Percentiles rank a stretch among this genome's conserved stretches.
These are phyloP conservation scores for Hypoxylon sp. DNA, from an alignment of 2,329 filamentous ascomycete species.

Conservation along the genomic window DNA sequence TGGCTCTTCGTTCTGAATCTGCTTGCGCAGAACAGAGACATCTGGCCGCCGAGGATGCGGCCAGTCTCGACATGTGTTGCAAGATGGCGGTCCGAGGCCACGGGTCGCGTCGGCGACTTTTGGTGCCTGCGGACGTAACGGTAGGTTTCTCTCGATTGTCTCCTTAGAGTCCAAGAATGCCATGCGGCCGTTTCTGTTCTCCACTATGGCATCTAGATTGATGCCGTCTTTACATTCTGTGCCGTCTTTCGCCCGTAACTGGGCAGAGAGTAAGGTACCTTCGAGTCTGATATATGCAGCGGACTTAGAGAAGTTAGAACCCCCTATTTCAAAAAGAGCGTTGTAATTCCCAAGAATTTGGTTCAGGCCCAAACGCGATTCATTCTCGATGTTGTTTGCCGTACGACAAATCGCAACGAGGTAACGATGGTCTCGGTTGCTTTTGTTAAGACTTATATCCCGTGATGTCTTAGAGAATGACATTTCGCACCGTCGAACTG, in stretches of 20 bases:
- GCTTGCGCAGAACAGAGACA: not conserved
- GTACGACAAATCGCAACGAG: conserved; percentile 3
- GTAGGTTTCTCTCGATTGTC: conserved; percentile 1
- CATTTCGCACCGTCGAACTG: not conserved
- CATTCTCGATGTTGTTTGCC: not conserved
- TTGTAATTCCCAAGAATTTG: conserved; percentile 2
- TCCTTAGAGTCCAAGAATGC: conserved; percentile 1
- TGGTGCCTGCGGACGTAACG: not conserved
- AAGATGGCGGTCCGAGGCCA: not conserved
- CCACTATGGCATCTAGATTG: conserved; percentile 15
- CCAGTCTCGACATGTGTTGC: conserved; percentile 15
- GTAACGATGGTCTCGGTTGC: not conserved
- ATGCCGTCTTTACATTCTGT: conserved; percentile 1
- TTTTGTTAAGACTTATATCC: conserved; percentile 2
- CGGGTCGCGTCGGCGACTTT: not conserved
- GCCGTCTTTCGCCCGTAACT: not conserved
- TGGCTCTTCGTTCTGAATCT: conserved; percentile 5
- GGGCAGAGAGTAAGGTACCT: not conserved
- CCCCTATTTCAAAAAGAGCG: conserved; percentile 1
- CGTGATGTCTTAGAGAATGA: conserved; percentile 5
- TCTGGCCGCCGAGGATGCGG: conserved; percentile 5
- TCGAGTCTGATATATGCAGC: not conserved
- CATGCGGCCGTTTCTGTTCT: conserved; percentile 9
- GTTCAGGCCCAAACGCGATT: conserved; percentile 10
- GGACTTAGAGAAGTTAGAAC: conserved; percentile 3